Evolutionary conservation across 2,329 filamentous ascomycete species (phyloP).

Genomic region (Colletotrichum agaves): DNA sequence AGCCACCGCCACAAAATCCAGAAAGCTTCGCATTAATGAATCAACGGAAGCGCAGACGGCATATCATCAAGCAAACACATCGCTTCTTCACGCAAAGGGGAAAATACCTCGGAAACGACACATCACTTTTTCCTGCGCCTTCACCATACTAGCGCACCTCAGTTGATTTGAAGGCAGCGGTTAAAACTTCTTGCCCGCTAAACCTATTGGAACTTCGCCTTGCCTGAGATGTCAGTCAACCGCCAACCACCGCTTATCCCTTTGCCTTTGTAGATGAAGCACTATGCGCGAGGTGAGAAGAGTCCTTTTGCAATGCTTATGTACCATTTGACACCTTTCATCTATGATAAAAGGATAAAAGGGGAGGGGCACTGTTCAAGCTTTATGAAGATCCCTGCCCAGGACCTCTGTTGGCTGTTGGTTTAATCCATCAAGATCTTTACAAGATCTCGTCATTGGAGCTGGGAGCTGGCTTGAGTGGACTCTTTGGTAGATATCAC

Average conservation of each 20-base stretch:
- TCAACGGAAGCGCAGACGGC: constrained; percentile 1
- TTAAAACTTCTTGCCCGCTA: constrained; percentile 4
- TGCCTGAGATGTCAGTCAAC: constrained; percentile 13
- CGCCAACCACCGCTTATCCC: constrained; percentile 15
- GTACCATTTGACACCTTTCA: constrained; percentile 20
- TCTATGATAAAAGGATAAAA: constrained; percentile 20
- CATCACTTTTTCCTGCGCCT: constrained; percentile 5
- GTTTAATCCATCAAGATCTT: constrained; percentile 30
- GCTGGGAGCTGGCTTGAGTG: not conserved
- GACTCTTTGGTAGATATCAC: not conserved
- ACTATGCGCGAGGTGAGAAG: constrained; percentile 5
- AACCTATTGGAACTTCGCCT: constrained; percentile 11
- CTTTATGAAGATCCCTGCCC: not conserved
- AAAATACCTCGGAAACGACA: constrained; percentile 14
- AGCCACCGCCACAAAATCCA: constrained; percentile 9
- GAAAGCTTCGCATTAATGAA: constrained; percentile 1
- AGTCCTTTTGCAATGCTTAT: not conserved
- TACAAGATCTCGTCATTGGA: constrained; percentile 21
- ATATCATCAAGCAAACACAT: constrained; percentile 7
- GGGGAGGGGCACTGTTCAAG: not conserved
- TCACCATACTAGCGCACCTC: not conserved
- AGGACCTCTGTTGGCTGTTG: constrained; percentile 1
- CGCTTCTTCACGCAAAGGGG: not conserved
- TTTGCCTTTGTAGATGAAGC: not conserved
- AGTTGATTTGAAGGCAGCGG: not conserved